phyloP scores from a whole-genome alignment of 2,329 filamentous ascomycete genomes.

The Talaromyces funiculosus region DNA sequence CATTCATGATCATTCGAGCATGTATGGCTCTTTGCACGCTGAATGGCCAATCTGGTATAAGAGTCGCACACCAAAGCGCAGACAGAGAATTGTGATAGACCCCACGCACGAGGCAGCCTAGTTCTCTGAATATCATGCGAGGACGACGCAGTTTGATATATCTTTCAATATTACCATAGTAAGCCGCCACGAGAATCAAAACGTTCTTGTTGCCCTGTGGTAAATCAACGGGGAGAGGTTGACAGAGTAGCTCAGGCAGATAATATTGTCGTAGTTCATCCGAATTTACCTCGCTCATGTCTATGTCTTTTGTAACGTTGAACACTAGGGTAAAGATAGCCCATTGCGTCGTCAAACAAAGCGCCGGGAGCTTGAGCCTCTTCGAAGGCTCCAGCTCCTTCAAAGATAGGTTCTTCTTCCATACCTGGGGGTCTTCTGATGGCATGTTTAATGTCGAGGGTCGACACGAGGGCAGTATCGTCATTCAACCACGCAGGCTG shows the following conservation, averaged over 20 bases:
- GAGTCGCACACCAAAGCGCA: slow-evolving; percentile 29
- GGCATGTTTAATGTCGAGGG: not conserved
- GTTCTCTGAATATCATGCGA: slow-evolving; percentile 21
- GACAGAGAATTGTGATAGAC: slow-evolving; percentile 37
- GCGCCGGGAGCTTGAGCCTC: not conserved
- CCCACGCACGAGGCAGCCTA: slow-evolving; percentile 26
- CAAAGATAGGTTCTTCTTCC: not conserved
- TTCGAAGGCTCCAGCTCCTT: not conserved
- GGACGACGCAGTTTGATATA: slow-evolving; percentile 33
- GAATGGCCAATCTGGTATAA: not conserved
- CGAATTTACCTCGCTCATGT: slow-evolving; percentile 14
- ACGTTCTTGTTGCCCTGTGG: slow-evolving; percentile 35
- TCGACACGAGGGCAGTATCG: not conserved
- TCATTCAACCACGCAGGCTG: not conserved
- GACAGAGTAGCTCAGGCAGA: slow-evolving; percentile 18
- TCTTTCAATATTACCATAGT: slow-evolving; percentile 36
- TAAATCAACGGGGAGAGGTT: slow-evolving; percentile 32
- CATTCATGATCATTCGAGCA: slow-evolving; percentile 1
- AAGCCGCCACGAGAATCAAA: slow-evolving; percentile 36
- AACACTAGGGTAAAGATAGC: slow-evolving; percentile 13
- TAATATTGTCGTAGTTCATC: slow-evolving; percentile 4
- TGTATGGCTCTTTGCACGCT: not conserved
- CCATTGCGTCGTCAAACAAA: not conserved
- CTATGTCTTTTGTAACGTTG: slow-evolving; percentile 29
- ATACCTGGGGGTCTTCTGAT: not conserved